Evolutionary conservation across 1,284 basidiomycete species (phyloP).

Genomic region (Crepidotus sp.): DNA sequence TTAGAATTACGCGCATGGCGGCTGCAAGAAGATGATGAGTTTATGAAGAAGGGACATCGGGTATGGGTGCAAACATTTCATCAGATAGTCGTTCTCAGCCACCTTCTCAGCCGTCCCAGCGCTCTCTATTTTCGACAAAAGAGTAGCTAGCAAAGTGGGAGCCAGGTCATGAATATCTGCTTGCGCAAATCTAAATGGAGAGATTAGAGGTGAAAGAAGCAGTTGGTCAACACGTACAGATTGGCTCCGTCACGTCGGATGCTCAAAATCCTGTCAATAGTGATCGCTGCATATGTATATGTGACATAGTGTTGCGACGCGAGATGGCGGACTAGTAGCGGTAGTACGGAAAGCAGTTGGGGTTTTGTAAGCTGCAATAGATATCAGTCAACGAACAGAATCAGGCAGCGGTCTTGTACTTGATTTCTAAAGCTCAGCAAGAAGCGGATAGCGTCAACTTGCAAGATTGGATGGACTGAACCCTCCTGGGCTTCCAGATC

Average conservation of each 20-base stretch:
- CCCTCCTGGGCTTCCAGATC: conserved; percentile 74
- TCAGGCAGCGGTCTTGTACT: conserved; percentile 32
- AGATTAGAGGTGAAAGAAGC: conserved; percentile 2
- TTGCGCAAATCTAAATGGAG: conserved; percentile 62
- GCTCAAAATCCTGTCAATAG: conserved; percentile 82
- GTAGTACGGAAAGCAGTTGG: conserved; percentile 87
- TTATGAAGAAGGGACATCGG: background rate
- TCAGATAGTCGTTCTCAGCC: conserved; percentile 95
- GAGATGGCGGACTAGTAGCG: conserved; percentile 82
- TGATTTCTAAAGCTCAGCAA: conserved; percentile 93
- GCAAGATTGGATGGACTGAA: conserved; percentile 80
- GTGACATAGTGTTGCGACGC: conserved; percentile 75
- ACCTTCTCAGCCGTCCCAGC: conserved; percentile 88
- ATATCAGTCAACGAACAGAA: background rate
- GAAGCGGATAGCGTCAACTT: conserved; percentile 94
- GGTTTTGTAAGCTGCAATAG: conserved; percentile 76
- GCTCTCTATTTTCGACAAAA: conserved; percentile 77
- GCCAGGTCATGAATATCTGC: conserved; percentile 83
- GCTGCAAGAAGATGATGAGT: conserved; percentile 37
- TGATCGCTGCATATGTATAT: conserved; percentile 85
- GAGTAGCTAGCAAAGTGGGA: conserved; percentile 63
- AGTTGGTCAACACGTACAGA: conserved; percentile 37
- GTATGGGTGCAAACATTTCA: conserved; percentile 68
- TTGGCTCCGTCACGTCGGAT: conserved; percentile 72
- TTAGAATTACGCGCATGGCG: conserved; percentile 89